These are phyloP conservation scores for Penicillium glabrum DNA, from an alignment of 2,329 filamentous ascomycete genomes.

Conservation along the genomic window DNA sequence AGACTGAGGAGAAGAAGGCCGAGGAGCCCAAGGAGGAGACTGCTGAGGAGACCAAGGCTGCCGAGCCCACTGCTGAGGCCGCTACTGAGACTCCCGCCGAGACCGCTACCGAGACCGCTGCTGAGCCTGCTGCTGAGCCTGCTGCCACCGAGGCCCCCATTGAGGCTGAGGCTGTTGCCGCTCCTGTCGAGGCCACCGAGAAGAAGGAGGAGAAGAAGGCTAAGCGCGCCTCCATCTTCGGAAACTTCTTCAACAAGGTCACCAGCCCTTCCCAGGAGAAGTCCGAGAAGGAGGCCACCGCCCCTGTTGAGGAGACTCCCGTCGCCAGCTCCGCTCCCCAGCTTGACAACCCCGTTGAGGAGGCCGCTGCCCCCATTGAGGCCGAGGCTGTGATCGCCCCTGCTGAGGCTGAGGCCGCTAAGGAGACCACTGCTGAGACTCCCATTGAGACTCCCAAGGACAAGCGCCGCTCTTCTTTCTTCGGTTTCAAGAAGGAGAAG, in stretches of 20 bases:
- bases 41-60: conserved; percentile 19
- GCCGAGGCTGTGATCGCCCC: conserved; percentile 47
- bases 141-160: conserved; percentile 6
- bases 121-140: conserved; percentile 6
- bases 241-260: conserved; percentile 72
- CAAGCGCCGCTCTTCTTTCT: conserved; percentile 55
- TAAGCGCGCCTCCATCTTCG: conserved; percentile 86
- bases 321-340: conserved; percentile 52
- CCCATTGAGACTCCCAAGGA: conserved; percentile 42
- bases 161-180: conserved; percentile 25
- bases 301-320: conserved; percentile 46
- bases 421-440: conserved; percentile 31
- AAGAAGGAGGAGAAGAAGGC: conserved; percentile 54
- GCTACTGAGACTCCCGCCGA: conserved; percentile 52
- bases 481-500: conserved; percentile 56
- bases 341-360: conserved; percentile 46
- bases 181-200: conserved; percentile 47
- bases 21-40: conserved; percentile 44
- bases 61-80: conserved; percentile 43
- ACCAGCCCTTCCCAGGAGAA: conserved; percentile 47
- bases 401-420: conserved; percentile 35
- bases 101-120: conserved; percentile 46
- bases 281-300: conserved; percentile 49
- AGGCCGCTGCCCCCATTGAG: conserved; percentile 37
- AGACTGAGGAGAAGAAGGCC: conserved; percentile 46